phyloP scores from a whole-genome alignment of 2,329 filamentous ascomycete genomes.

The Thelonectria discophora region DNA sequence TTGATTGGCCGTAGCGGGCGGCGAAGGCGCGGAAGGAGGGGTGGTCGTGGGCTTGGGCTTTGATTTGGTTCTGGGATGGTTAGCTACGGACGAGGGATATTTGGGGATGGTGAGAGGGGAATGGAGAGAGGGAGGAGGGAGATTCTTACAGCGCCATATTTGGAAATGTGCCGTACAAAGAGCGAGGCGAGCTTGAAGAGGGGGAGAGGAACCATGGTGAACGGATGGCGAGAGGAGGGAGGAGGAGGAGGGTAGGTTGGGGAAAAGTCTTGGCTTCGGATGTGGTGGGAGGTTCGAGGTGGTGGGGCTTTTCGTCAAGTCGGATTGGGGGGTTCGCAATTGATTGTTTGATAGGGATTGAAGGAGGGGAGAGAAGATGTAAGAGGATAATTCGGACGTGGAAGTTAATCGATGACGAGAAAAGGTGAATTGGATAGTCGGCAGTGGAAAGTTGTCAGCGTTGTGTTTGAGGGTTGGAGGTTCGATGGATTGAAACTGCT shows the following conservation, averaged over 20 bases:
- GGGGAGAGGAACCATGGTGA: constrained; percentile 69
- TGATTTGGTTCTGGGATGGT: constrained; percentile 68
- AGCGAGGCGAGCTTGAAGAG: constrained; percentile 73
- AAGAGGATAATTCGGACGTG: background rate
- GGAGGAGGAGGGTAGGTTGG: background rate
- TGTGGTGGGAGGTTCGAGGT: constrained; percentile 18
- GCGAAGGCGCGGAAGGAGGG: constrained; percentile 68
- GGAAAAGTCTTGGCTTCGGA: constrained; percentile 32
- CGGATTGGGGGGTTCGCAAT: no score
- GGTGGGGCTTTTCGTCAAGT: constrained; percentile 25
- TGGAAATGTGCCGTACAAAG: constrained; percentile 72
- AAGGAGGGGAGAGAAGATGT: background rate
- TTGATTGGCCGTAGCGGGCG: constrained; percentile 68
- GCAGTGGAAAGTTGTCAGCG: constrained; percentile 3
- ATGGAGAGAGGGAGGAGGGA: background rate
- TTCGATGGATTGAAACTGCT: no score
- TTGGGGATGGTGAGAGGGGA: background rate
- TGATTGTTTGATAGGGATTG: constrained; percentile 9
- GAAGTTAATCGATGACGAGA: background rate
- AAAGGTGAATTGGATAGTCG: background rate
- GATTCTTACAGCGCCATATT: constrained; percentile 71
- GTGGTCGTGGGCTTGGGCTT: constrained; percentile 72
- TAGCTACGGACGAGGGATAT: constrained; percentile 20
- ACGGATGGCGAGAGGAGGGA: constrained; percentile 11
- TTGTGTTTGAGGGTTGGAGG: background rate